These are phyloP conservation scores for Datisca glomerata DNA, from an alignment of 306 rosid genomes.

Conservation along the genomic window DNA sequence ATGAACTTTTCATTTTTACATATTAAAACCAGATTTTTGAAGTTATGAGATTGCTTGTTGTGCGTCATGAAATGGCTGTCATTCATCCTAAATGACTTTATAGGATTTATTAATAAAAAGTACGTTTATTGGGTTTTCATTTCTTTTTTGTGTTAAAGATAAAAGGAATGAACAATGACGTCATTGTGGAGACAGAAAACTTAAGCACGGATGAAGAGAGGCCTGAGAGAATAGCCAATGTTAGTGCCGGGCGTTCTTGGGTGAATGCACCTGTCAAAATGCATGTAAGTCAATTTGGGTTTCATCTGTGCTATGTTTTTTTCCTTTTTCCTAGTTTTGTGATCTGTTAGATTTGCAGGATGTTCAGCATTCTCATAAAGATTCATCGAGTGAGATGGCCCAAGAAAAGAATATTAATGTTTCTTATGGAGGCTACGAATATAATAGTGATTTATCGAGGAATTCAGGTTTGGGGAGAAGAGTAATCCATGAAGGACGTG, in stretches of 20 bases:
- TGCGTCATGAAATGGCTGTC: too few species aligned
- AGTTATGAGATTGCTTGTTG: not conserved
- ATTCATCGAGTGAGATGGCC: constrained; percentile 29
- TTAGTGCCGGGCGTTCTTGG: constrained; percentile 52
- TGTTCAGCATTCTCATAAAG: constrained; percentile 42
- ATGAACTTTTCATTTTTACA: not conserved
- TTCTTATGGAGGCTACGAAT: constrained; percentile 43
- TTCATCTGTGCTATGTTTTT: constrained; percentile 5
- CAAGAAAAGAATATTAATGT: constrained; percentile 38
- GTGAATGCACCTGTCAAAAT: constrained; percentile 40
- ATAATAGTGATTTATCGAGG: constrained; percentile 38
- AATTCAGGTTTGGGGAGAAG: constrained; percentile 33
- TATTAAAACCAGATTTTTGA: constrained; percentile 2
- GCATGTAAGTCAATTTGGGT: constrained; percentile 32
- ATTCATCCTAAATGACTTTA: too few species aligned
- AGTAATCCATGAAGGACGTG: constrained; percentile 38
- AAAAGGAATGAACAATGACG: constrained; percentile 43
- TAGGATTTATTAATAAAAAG: too few species aligned
- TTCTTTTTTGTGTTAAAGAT: too few species aligned
- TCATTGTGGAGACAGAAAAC: constrained; percentile 30
- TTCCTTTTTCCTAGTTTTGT: constrained; percentile 13
- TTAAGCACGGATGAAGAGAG: constrained; percentile 38
- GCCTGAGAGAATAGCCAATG: constrained; percentile 30
- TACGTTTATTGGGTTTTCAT: too few species aligned
- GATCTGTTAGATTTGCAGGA: constrained; percentile 35